phyloP scores from a whole-genome alignment of 768 basidiomycete genomes.

The Tulasnella sp. region DNA sequence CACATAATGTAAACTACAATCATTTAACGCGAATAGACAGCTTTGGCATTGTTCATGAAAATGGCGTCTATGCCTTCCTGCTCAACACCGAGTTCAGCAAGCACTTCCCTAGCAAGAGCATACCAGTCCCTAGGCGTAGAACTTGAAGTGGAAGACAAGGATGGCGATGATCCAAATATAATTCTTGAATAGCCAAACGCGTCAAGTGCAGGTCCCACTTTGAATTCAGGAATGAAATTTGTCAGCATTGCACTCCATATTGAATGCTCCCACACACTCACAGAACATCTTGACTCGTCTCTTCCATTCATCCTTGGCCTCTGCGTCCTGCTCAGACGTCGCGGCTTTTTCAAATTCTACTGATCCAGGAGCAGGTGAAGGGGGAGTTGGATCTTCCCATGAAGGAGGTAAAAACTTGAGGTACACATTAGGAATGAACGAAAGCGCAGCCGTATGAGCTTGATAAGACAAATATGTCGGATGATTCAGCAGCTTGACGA shows the following conservation, averaged over 20 bases:
- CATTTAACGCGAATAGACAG: slow-evolving; percentile 27
- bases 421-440: slow-evolving; percentile 55
- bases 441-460: slow-evolving; percentile 54
- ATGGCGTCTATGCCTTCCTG: slow-evolving; percentile 65
- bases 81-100: slow-evolving; percentile 67
- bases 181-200: slow-evolving; percentile 78
- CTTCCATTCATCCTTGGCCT: slow-evolving; percentile 46
- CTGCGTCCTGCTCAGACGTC: slow-evolving; percentile 19
- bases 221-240: slow-evolving; percentile 3
- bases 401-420: slow-evolving; percentile 66
- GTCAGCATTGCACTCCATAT: neutral
- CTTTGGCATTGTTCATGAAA: slow-evolving; percentile 42
- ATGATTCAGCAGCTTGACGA: slow-evolving; percentile 69
- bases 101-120: slow-evolving; percentile 60
- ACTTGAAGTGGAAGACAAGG: slow-evolving; percentile 32
- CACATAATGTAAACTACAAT: too few species aligned
- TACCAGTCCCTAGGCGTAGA: slow-evolving; percentile 62
- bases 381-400: slow-evolving; percentile 49
- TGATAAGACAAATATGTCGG: slow-evolving; percentile 62
- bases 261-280: slow-evolving; percentile 31
- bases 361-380: slow-evolving; percentile 25
- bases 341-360: slow-evolving; percentile 19
- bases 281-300: slow-evolving; percentile 75
- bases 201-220: slow-evolving; percentile 71
- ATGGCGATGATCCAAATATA: slow-evolving; percentile 67